Base-by-base conservation (phyloP, 2,329 filamentous ascomycete genomes). In the Dothistroma pini region DNA sequence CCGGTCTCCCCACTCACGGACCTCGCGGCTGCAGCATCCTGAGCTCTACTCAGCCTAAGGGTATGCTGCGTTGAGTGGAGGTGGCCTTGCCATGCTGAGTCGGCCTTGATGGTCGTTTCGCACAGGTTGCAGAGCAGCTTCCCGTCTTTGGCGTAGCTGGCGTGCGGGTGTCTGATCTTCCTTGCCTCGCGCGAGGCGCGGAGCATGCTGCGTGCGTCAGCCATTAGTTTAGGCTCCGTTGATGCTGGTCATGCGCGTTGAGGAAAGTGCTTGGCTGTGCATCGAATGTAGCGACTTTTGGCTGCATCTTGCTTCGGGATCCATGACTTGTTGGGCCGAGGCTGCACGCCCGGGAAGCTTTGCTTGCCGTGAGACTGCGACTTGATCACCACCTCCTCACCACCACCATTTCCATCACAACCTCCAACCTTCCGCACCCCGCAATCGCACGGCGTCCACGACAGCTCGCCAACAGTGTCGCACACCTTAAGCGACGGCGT, bases 171-270 rank as follows among this genome's bases (percentile, higher is more conserved):
- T 56, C 86, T 83, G 69, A 93, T 86, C 66, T 89, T 85, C 60
- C 91, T 86, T 63, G 88, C 84, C 59, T 86, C 86, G 66, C 90
- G 86, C 75, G 93, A 89, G 71, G 87, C 88, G 68, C 90, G 89
- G 60, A 96, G 83, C 54, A 96, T 84, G 38, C 89, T 85, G 69
- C 91, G 88, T 29, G 91, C 88, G 75, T 96, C 90, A 67, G 90
- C 82, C 89, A 95, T 93, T 41, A 35, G 54, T 50, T 38, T 6
- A n/a, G 56, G 16, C 48, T 51, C n/a, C n/a, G 16, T 12, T 44
- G 16, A 44, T 44, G 29, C 48, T 29, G 19, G 29, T 51, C 22
- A 2, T 16, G 48, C 16, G 44, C 21, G 29, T 29, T 21, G 34
- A 58, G 29, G 56, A 31, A 41, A 34, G 49, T n/a, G 56, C 16